These are phyloP conservation scores for Cystobasidiaceae sp. DNA, from an alignment of 1,284 basidiomycete genomes.

Conservation along the genomic window DNA sequence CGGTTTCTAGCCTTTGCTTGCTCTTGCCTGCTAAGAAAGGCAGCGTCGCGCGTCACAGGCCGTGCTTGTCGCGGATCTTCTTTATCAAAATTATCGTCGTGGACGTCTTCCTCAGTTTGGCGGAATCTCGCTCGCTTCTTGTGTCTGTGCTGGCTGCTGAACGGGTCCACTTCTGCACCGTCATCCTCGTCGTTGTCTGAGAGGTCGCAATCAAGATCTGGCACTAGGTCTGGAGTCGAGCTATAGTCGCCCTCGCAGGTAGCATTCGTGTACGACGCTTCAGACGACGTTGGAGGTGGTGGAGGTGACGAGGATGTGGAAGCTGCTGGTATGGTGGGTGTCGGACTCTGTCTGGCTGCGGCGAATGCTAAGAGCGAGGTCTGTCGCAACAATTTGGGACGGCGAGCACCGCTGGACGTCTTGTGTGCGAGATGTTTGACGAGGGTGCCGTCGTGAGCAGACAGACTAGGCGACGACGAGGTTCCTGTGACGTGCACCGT, in stretches of 20 bases:
- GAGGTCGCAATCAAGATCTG: slow-evolving; percentile 8
- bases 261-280: slow-evolving; percentile 16
- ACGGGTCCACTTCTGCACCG: neutral
- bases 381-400: slow-evolving; percentile 17
- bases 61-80: slow-evolving; percentile 3
- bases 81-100: neutral
- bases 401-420: neutral
- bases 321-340: neutral
- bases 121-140: neutral
- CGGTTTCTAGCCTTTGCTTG: slow-evolving; percentile 5
- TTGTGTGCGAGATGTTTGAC: neutral
- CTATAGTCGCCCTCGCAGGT: slow-evolving; percentile 24
- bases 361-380: slow-evolving; percentile 26
- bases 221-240: slow-evolving; percentile 3
- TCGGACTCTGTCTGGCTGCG: neutral
- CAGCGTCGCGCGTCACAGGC: neutral
- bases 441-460: neutral
- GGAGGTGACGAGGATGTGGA: neutral
- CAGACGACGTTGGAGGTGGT: neutral
- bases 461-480: neutral
- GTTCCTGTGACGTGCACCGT: neutral
- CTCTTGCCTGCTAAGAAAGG: neutral
- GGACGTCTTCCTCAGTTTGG: neutral
- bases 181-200: slow-evolving; percentile 9
- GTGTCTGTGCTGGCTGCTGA: neutral